Base-by-base conservation (phyloP, 805 yeast genomes). In the Wickerhamiella galacta region DNA sequence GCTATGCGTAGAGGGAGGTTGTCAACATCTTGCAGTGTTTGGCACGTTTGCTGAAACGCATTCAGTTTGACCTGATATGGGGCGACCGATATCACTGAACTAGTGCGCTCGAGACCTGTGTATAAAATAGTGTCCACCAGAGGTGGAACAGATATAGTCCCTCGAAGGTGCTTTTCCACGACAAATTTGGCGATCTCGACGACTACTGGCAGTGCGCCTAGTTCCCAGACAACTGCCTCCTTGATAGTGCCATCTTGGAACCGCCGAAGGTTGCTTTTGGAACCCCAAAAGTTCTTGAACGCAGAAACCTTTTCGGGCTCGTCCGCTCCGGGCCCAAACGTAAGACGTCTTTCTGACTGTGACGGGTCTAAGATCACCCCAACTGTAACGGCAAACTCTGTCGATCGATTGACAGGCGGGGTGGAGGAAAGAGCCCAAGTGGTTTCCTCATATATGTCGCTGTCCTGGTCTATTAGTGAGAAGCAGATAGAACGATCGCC, bases 201-300 rank as follows among this genome's bases (percentile, higher is more conserved):
- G 10, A 74, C 70, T 4, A 82, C 64, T 1, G 90, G 76, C 35
- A 70, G 74, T 4, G 68, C 58, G 4, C 60, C 55, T 2, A 18
- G 41, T 10, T 54, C 47, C 96, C 96, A 90, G 20, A 83, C 76
- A 35, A 90, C 92, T 52, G 93, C 79, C 55, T 90, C 92, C 40
- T 72, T 75, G 38, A 90, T 83, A 3, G 76, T 63, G 24, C 95
- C 95, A 55, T 90, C 94, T 49, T 80, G 83, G 60, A 87, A 90
- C 51, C 90, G 71, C 61, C 99, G 72, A 35, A 90, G 62, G 10
- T 90, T 80, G 0, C 93, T 72, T 42, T 70, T 75, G 7, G 67
- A 49, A 8, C 95, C 95, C 99, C 99, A 90, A 49, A 90, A 85
- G 4, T 69, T 58, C 43, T 78, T 70, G 59, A 90, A 90, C 34